phyloP scores from a whole-genome alignment of 345 rosid genomes.

The Gossypium turneri region DNA sequence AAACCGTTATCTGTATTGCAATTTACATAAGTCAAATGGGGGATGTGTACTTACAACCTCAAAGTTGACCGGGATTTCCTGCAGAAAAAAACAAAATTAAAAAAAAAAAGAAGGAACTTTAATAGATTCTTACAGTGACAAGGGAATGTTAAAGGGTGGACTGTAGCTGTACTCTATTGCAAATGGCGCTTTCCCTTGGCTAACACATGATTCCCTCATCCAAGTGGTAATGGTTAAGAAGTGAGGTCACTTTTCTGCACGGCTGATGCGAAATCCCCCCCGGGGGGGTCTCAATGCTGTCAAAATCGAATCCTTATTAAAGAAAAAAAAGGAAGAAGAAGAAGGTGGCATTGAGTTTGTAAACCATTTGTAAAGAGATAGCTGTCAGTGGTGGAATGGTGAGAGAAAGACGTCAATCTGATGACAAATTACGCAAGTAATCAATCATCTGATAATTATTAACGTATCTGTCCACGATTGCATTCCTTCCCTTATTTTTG shows the following conservation, averaged over 20 bases:
- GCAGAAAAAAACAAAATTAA: too few relatives aligned
- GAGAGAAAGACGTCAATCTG: background rate
- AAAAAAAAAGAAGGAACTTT: background rate
- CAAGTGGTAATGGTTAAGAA: background rate
- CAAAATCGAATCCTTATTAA: background rate
- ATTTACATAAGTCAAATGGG: background rate
- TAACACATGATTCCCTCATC: background rate
- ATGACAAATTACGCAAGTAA: background rate
- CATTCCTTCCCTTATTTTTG: background rate
- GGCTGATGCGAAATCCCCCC: background rate
- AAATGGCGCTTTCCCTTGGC: constrained; percentile 13
- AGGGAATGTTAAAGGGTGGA: constrained; percentile 6
- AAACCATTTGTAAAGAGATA: background rate
- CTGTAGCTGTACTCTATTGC: constrained; percentile 10
- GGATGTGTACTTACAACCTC: background rate
- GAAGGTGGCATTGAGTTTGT: background rate
- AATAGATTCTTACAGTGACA: constrained; percentile 8
- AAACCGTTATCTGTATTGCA: background rate
- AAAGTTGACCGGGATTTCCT: background rate
- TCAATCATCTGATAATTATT: background rate
- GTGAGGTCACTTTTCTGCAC: background rate
- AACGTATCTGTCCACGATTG: background rate
- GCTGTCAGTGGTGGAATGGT: background rate
- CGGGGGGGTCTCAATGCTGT: background rate
- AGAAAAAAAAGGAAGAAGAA: background rate